Conservation (phyloP, 1,139 yeast species). For the Suhomyces maxii region DNA sequence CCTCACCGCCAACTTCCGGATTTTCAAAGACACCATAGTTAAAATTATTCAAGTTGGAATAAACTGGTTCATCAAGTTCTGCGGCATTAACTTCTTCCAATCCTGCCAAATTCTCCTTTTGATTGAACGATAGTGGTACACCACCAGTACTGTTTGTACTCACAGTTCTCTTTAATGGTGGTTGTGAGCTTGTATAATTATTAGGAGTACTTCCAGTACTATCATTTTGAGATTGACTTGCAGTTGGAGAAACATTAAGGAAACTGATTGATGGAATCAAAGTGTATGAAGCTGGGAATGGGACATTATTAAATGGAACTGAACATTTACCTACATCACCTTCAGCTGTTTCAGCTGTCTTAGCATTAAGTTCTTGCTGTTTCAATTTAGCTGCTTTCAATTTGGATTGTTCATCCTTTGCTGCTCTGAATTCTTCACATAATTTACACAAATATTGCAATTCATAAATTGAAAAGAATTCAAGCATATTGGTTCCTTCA, state of each 20-base stretch:
- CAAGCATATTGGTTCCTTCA: slow-evolving; percentile 43
- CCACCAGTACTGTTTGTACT: background rate
- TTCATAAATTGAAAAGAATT: slow-evolving; percentile 39
- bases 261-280: slow-evolving; percentile 9
- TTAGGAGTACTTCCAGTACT: slow-evolving; percentile 5
- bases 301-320: slow-evolving; percentile 10
- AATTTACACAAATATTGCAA: slow-evolving; percentile 38
- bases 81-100: slow-evolving; percentile 4
- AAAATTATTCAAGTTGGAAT: slow-evolving; percentile 11
- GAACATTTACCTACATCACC: slow-evolving; percentile 2
- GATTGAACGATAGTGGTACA: slow-evolving; percentile 2
- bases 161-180: background rate
- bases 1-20: slow-evolving; percentile 27
- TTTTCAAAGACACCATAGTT: slow-evolving; percentile 12
- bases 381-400: slow-evolving; percentile 13
- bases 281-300: slow-evolving; percentile 15
- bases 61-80: slow-evolving; percentile 8
- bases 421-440: slow-evolving; percentile 43
- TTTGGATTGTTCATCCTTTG: slow-evolving; percentile 35
- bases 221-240: slow-evolving; percentile 1
- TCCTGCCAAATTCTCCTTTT: slow-evolving; percentile 3
- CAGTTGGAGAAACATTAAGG: slow-evolving; percentile 7
- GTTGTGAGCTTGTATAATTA: slow-evolving; percentile 4
- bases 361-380: background rate
- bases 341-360: background rate